Percentiles rank a stretch among this genome's conserved stretches.
These are phyloP conservation scores for Rhamnella rubrinervis DNA, from an alignment of 331 rosid species.

Conservation along the genomic window DNA sequence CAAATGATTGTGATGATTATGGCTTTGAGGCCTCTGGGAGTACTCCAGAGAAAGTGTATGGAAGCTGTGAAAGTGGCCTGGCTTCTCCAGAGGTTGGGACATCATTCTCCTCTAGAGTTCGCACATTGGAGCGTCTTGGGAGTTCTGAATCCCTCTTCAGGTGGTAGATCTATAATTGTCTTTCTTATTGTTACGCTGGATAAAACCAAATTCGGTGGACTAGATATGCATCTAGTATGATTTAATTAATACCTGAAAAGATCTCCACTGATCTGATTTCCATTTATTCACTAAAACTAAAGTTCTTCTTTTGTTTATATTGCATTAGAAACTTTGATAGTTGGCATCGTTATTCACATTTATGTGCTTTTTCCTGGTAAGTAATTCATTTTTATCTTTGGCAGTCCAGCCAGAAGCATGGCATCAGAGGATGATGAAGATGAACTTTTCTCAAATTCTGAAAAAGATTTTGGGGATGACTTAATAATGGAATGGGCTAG, in stretches of 20 bases:
- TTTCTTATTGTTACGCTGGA: slow-evolving; percentile 4
- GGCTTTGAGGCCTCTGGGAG: slow-evolving; percentile 46
- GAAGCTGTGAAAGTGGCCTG: slow-evolving; percentile 45
- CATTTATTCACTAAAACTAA: slow-evolving; percentile 9
- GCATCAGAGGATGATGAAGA: slow-evolving; percentile 74
- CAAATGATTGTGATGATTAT: slow-evolving; percentile 42
- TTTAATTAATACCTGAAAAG: slow-evolving; percentile 10
- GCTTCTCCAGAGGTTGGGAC: slow-evolving; percentile 53
- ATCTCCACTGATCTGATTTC: slow-evolving; percentile 4
- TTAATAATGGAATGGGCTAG: slow-evolving; percentile 83
- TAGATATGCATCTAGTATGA: slow-evolving; percentile 21
- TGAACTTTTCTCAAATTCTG: slow-evolving; percentile 49
- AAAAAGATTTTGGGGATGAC: slow-evolving; percentile 62
- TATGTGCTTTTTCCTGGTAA: slow-evolving; percentile 5
- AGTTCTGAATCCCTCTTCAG: slow-evolving; percentile 80
- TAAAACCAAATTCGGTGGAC: neutral
- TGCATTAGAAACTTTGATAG: slow-evolving; percentile 6
- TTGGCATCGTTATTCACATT: slow-evolving; percentile 8
- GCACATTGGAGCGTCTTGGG: slow-evolving; percentile 48
- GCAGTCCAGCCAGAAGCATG: slow-evolving; percentile 94
- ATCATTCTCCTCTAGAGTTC: slow-evolving; percentile 40
- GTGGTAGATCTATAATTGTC: slow-evolving; percentile 43
- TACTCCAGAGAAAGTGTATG: slow-evolving; percentile 47
- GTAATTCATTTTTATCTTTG: slow-evolving; percentile 51
- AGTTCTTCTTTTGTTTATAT: slow-evolving; percentile 14